phyloP scores from a whole-genome alignment of 2,329 filamentous ascomycete genomes.

The Penicillium verrucosum region DNA sequence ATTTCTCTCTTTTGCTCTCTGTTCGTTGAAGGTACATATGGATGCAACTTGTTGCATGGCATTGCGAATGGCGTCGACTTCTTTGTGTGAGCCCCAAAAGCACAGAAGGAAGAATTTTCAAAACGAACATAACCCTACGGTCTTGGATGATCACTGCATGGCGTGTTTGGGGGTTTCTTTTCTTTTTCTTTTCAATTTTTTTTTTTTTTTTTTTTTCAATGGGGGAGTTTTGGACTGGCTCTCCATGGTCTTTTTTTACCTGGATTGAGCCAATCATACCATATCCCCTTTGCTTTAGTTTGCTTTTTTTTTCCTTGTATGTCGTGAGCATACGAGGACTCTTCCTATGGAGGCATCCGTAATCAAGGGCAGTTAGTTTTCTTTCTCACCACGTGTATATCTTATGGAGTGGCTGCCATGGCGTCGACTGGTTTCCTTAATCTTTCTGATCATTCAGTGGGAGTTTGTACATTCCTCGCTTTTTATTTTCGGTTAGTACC shows the following conservation, averaged over 20 bases:
- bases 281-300: conserved; percentile 2
- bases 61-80: conserved; percentile 27
- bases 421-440: conserved; percentile 22
- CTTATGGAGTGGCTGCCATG: conserved; percentile 24
- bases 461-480: conserved; percentile 9
- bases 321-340: not conserved
- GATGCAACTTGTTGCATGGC: conserved; percentile 23
- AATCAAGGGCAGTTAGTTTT: conserved; percentile 2
- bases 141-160: conserved; percentile 26
- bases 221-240: not conserved
- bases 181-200: conserved; percentile 13
- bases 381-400: conserved; percentile 28
- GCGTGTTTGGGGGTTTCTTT: conserved; percentile 15
- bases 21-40: conserved; percentile 24
- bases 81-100: conserved; percentile 14
- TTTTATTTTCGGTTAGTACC: conserved; percentile 12
- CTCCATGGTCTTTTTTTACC: conserved; percentile 3
- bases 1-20: not conserved
- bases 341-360: not conserved
- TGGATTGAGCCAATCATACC: conserved; percentile 6
- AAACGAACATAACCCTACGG: conserved; percentile 18
- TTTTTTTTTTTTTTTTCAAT: not conserved
- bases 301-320: not conserved
- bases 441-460: conserved; percentile 19
- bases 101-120: conserved; percentile 14